Percentiles rank a stretch among this genome's conserved stretches.
These are phyloP conservation scores for Pseudocercospora eumusae DNA, from an alignment of 2,329 filamentous ascomycete species.

Conservation along the genomic window DNA sequence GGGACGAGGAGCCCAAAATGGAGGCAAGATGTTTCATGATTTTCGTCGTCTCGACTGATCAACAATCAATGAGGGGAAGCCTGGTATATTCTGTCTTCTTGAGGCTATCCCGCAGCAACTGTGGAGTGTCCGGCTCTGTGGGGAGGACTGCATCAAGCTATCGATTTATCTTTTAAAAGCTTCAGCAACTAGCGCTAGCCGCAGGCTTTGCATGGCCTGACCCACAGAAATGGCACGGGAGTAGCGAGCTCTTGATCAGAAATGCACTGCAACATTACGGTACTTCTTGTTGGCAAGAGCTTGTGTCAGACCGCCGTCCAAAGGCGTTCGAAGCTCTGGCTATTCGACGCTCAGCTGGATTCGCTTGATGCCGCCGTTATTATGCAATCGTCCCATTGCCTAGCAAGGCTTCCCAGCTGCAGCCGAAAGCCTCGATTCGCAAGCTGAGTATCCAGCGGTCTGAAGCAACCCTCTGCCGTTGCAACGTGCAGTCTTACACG, in stretches of 20 bases:
- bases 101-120: background rate
- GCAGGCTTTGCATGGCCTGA: background rate
- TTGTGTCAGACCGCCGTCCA: background rate
- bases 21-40: background rate
- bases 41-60: background rate
- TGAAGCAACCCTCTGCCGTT: constrained; percentile 1
- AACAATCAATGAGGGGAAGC: background rate
- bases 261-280: background rate
- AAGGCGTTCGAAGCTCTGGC: background rate
- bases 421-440: background rate
- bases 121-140: background rate
- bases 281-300: background rate
- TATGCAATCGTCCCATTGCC: background rate
- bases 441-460: constrained; percentile 3
- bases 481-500: constrained; percentile 1
- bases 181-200: constrained; percentile 6
- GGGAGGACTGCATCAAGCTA: background rate
- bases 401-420: background rate
- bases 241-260: background rate
- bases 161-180: background rate
- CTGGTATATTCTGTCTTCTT: background rate
- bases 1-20: background rate
- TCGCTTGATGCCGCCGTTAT: background rate
- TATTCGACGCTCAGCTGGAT: background rate
- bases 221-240: background rate